A percentile compares a stretch with the other conserved stretches of the same genome.
These are phyloP conservation scores for Liriodendron chinense DNA, from an alignment of 164 flowering plant genomes.

Conservation along the genomic window DNA sequence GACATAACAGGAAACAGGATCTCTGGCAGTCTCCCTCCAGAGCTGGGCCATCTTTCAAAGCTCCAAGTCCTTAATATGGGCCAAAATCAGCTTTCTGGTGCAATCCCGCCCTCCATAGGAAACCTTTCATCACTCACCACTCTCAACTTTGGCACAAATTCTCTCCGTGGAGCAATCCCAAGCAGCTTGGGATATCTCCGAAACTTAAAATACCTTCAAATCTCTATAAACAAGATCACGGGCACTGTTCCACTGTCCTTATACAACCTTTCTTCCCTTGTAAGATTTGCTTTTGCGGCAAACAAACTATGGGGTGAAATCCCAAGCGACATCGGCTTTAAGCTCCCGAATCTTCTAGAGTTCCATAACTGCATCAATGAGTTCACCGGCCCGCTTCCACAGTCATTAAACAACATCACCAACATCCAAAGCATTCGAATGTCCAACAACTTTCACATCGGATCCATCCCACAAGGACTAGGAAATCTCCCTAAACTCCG, in stretches of 20 bases:
- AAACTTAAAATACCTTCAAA: not conserved
- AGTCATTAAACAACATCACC: not conserved
- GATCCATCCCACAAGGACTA: not conserved
- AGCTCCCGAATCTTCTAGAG: not conserved
- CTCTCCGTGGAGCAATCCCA: not conserved
- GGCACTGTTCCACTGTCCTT: constrained; percentile 2
- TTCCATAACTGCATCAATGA: not conserved
- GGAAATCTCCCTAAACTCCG: not conserved
- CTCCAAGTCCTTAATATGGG: constrained; percentile 1
- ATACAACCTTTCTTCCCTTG: constrained; percentile 6
- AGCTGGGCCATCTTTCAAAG: constrained; percentile 15
- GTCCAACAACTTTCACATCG: not conserved
- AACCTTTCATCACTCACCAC: constrained; percentile 12
- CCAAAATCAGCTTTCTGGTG: constrained; percentile 23
- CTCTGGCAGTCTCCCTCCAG: constrained; percentile 21
- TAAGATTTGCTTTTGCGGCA: not conserved
- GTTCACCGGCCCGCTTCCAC: not conserved
- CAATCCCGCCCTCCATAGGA: constrained; percentile 23
- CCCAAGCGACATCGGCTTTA: not conserved
- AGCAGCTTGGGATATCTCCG: not conserved
- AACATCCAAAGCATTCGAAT: not conserved
- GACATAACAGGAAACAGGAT: constrained; percentile 12
- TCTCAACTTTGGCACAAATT: not conserved
- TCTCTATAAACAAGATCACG: not conserved
- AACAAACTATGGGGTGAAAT: not conserved